Conservation (phyloP, 2,329 filamentous ascomycete species). For the Aspergillus japonicus region DNA sequence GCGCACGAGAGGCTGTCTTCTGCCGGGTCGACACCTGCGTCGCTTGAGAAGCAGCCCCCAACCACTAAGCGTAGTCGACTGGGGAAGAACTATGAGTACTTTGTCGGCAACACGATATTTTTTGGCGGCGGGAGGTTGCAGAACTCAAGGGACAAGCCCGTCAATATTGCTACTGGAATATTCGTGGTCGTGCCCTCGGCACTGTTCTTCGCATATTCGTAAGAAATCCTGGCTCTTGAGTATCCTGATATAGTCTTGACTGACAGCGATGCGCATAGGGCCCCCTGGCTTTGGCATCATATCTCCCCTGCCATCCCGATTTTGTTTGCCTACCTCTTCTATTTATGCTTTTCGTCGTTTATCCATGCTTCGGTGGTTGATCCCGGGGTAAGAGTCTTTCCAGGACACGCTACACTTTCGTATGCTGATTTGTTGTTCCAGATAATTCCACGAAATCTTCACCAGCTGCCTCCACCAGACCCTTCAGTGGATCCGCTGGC, state of each 20-base stretch:
- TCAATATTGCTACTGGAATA: constrained; percentile 83
- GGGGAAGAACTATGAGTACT: constrained; percentile 85
- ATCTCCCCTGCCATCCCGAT: constrained; percentile 87
- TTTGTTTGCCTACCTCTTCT: constrained; percentile 86
- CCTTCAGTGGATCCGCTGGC: constrained; percentile 77
- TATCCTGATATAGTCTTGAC: constrained; percentile 6
- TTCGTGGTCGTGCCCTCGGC: constrained; percentile 74
- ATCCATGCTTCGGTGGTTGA: constrained; percentile 89
- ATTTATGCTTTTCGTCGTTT: constrained; percentile 88
- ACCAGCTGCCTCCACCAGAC: constrained; percentile 75
- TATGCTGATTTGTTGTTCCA: constrained; percentile 38
- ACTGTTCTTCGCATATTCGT: constrained; percentile 82
- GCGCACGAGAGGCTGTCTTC: constrained; percentile 84
- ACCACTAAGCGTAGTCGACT: constrained; percentile 42
- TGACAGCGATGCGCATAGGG: constrained; percentile 43
- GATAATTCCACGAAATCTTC: constrained; percentile 90
- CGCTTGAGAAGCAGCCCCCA: constrained; percentile 50
- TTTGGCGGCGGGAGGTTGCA: constrained; percentile 81
- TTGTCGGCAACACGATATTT: constrained; percentile 89
- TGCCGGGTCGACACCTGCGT: constrained; percentile 69
- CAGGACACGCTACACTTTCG: neutral
- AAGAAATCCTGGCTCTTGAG: constrained; percentile 9
- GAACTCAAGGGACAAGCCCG: constrained; percentile 80
- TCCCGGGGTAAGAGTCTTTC: constrained; percentile 70
- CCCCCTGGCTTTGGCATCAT: constrained; percentile 80